Evolutionary conservation across 2,329 filamentous ascomycete genomes (phyloP).

Genomic region (Penicillium griseofulvum): DNA sequence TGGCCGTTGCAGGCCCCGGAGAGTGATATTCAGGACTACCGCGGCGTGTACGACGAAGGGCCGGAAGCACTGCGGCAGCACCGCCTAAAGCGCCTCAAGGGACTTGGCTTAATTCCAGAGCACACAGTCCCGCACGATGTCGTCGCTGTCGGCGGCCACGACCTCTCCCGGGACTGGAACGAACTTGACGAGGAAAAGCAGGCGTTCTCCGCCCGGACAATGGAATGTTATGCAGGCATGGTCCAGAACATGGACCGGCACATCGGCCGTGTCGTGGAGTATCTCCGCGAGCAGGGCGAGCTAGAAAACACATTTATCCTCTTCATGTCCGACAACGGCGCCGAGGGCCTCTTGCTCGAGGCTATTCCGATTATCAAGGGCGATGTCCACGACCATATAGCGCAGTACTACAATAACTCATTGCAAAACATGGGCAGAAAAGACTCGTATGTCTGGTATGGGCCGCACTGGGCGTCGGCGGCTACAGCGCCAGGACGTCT

Average conservation of each 20-base stretch:
- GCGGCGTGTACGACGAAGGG: constrained; percentile 51
- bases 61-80: constrained; percentile 48
- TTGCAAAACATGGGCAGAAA: constrained; percentile 49
- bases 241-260: constrained; percentile 49
- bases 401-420: constrained; percentile 49
- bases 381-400: constrained; percentile 31
- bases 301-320: constrained; percentile 51
- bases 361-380: constrained; percentile 19
- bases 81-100: constrained; percentile 47
- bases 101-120: constrained; percentile 44
- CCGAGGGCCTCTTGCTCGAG: constrained; percentile 49
- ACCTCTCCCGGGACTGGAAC: constrained; percentile 8
- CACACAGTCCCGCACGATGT: constrained; percentile 46
- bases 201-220: constrained; percentile 44
- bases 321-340: constrained; percentile 53
- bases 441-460: constrained; percentile 52
- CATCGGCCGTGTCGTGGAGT: constrained; percentile 47
- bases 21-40: constrained; percentile 49
- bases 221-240: constrained; percentile 54
- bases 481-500: neutral
- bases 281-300: constrained; percentile 48
- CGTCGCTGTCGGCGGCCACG: constrained; percentile 1
- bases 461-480: constrained; percentile 14
- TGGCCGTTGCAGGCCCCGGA: constrained; percentile 54
- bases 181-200: constrained; percentile 25